A percentile compares a stretch with the other conserved stretches of the same genome.
These are phyloP conservation scores for Myriosclerotinia scirpicola DNA, from an alignment of 2,329 filamentous ascomycete species.

Conservation along the genomic window DNA sequence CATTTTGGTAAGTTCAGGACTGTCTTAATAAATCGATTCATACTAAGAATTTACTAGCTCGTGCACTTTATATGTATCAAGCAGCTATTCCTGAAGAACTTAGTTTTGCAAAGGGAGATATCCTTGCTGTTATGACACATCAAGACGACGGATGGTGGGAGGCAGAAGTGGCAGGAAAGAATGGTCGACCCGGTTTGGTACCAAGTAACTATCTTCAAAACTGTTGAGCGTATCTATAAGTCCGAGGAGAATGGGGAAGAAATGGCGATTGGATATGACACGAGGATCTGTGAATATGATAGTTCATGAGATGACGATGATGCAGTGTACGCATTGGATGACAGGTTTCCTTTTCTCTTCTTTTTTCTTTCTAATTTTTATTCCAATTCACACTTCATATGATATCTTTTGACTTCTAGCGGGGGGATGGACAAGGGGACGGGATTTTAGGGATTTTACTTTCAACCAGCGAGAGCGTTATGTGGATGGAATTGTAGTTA, in stretches of 20 bases:
- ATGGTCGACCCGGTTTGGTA: conserved; percentile 60
- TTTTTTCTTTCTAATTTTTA: background rate
- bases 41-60: conserved; percentile 57
- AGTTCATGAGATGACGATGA: conserved; percentile 16
- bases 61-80: conserved; percentile 90
- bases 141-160: conserved; percentile 99
- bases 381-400: background rate
- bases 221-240: conserved; percentile 31
- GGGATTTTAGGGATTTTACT: background rate
- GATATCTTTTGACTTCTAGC: conserved; percentile 5
- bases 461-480: conserved; percentile 13
- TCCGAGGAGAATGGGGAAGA: background rate
- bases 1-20: conserved; percentile 77
- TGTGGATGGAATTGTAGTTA: conserved; percentile 17
- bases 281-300: conserved; percentile 11
- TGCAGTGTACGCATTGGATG: background rate
- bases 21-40: conserved; percentile 12
- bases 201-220: conserved; percentile 64
- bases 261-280: conserved; percentile 13
- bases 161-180: conserved; percentile 78
- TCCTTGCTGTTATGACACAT: conserved; percentile 80
- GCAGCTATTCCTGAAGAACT: conserved; percentile 95
- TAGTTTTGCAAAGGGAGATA: conserved; percentile 87
- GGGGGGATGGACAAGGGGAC: background rate
- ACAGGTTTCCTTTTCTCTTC: background rate